Conservation (phyloP, 2,329 filamentous ascomycete species). For the Fusarium nodosum region DNA sequence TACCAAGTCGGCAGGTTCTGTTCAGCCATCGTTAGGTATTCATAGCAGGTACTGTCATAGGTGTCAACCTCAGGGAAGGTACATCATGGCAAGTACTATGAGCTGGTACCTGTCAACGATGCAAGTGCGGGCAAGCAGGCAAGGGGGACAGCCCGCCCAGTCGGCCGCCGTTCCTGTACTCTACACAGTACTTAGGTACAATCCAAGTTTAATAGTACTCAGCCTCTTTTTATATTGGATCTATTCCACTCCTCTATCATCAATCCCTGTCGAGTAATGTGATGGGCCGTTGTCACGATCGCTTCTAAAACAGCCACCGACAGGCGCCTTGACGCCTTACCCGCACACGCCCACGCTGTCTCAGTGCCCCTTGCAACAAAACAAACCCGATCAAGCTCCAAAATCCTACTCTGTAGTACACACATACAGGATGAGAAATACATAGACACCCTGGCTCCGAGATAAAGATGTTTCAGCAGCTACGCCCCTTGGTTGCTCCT, state of each 20-base stretch:
- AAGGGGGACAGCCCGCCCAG: conserved; percentile 11
- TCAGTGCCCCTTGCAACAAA: conserved; percentile 4
- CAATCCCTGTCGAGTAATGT: conserved; percentile 16
- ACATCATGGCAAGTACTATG: conserved; percentile 1
- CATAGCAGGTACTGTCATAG: background rate
- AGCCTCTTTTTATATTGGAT: conserved; percentile 30
- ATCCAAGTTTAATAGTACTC: conserved; percentile 22
- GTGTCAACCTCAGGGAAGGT: background rate
- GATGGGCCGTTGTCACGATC: conserved; percentile 38
- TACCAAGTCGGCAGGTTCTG: background rate
- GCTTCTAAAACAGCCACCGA: conserved; percentile 42
- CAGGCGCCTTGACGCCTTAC: conserved; percentile 50
- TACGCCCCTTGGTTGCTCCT: conserved; percentile 20
- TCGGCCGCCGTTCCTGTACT: conserved; percentile 34
- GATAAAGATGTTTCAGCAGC: background rate
- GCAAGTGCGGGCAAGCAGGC: conserved; percentile 12
- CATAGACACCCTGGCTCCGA: conserved; percentile 3
- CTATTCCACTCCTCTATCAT: background rate
- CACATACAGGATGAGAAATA: conserved; percentile 1
- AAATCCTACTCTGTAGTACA: conserved; percentile 1
- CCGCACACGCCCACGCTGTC: conserved; percentile 27
- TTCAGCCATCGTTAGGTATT: background rate
- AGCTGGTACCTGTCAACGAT: conserved; percentile 33
- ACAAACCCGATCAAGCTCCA: conserved; percentile 2
- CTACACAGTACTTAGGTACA: background rate